Evolutionary conservation across 768 basidiomycete genomes (phyloP).

Genomic region (Tulasnella sp.): DNA sequence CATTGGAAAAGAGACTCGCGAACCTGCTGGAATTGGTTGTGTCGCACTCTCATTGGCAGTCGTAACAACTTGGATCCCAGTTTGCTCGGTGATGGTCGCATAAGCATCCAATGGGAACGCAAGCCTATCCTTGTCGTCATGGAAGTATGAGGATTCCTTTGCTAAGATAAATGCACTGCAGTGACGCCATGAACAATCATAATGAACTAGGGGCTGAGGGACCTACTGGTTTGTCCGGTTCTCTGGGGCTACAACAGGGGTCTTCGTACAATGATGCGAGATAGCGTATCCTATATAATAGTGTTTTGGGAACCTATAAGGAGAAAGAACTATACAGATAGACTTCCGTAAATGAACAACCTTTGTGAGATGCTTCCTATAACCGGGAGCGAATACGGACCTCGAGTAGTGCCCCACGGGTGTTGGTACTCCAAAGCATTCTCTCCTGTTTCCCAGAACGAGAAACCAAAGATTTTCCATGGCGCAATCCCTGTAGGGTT

Average conservation of each 20-base stretch:
- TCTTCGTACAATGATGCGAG: conserved; percentile 1
- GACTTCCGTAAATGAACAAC: no score
- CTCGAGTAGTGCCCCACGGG: neutral
- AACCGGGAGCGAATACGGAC: neutral
- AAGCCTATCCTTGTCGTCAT: neutral
- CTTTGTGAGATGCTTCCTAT: neutral
- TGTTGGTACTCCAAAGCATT: neutral
- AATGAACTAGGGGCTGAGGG: no score
- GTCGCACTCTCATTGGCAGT: neutral
- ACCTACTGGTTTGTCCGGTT: neutral
- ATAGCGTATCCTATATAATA: conserved; percentile 6
- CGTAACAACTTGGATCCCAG: neutral
- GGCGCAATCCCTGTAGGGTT: conserved; percentile 4
- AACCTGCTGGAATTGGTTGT: conserved; percentile 2
- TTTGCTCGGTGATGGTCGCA: neutral
- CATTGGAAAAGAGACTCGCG: neutral
- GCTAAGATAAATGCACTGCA: conserved; percentile 2
- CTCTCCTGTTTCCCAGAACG: conserved; percentile 1
- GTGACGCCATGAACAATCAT: neutral
- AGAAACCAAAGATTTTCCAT: conserved; percentile 7
- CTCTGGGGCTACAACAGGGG: neutral
- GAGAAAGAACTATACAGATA: neutral
- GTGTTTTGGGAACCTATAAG: neutral
- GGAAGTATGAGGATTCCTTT: neutral
- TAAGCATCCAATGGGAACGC: neutral